phyloP scores from a whole-genome alignment of 129 eudicot genomes.

The Arctium lappa region DNA sequence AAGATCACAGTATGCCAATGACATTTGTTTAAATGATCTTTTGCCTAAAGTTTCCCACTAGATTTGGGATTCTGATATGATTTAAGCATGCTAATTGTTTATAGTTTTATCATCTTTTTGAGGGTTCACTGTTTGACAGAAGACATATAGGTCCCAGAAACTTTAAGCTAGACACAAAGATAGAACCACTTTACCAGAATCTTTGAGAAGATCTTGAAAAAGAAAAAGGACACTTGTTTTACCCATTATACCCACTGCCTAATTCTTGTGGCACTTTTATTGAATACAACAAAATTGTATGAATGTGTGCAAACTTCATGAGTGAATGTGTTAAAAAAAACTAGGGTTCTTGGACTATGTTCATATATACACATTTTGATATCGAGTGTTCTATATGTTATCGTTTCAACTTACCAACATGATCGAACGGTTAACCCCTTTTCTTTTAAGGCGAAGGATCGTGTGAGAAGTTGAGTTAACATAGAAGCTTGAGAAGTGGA shows the following conservation, averaged over 20 bases:
- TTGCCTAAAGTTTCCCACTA: background rate
- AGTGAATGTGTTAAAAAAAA: background rate
- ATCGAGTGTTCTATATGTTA: background rate
- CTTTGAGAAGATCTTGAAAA: slow-evolving; percentile 4
- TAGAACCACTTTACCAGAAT: background rate
- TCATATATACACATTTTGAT: background rate
- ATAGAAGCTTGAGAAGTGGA: too few species aligned
- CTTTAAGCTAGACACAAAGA: slow-evolving; percentile 10
- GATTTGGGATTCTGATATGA: slow-evolving; percentile 7
- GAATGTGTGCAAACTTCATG: background rate
- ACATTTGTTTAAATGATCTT: background rate
- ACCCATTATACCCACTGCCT: background rate
- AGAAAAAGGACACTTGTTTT: slow-evolving; percentile 5
- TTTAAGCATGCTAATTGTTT: slow-evolving; percentile 7
- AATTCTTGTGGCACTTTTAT: background rate
- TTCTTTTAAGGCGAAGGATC: background rate
- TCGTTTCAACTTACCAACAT: too few species aligned
- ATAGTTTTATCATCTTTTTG: background rate
- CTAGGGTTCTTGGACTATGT: background rate
- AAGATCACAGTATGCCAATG: background rate
- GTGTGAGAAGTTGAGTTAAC: too few species aligned
- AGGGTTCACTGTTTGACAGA: background rate
- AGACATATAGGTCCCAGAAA: background rate
- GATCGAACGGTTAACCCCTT: background rate
- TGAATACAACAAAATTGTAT: background rate